Evolutionary conservation across 768 basidiomycete genomes (phyloP).

Genomic region (Amanita polypyramis): DNA sequence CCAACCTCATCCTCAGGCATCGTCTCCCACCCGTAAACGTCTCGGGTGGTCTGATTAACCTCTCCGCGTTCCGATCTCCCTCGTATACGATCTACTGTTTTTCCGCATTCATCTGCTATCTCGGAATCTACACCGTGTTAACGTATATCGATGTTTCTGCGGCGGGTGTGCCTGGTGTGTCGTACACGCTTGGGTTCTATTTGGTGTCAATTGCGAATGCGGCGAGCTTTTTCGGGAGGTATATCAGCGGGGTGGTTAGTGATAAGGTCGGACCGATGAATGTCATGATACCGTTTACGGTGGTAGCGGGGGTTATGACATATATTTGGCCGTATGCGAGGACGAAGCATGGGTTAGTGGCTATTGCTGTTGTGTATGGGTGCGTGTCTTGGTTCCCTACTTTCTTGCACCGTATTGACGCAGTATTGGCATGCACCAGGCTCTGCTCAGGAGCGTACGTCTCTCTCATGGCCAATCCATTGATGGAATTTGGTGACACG

Average conservation of each 20-base stretch:
- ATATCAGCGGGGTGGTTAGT: slow-evolving; percentile 38
- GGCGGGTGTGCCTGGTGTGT: slow-evolving; percentile 31
- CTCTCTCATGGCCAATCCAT: slow-evolving; percentile 43
- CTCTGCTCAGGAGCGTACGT: slow-evolving; percentile 55
- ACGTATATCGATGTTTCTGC: slow-evolving; percentile 61
- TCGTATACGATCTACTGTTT: slow-evolving; percentile 49
- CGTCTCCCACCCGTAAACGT: slow-evolving; percentile 44
- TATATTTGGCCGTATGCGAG: slow-evolving; percentile 62
- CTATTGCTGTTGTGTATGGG: slow-evolving; percentile 56
- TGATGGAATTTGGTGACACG: slow-evolving; percentile 48
- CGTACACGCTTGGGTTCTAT: slow-evolving; percentile 46
- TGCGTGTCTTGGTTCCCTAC: slow-evolving; percentile 16
- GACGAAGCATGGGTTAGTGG: slow-evolving; percentile 33
- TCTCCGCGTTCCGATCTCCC: slow-evolving; percentile 36
- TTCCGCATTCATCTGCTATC: slow-evolving; percentile 45
- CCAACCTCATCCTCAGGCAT: slow-evolving; percentile 41
- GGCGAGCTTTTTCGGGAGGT: slow-evolving; percentile 50
- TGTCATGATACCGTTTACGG: slow-evolving; percentile 54
- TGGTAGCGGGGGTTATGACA: slow-evolving; percentile 45
- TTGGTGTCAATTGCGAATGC: slow-evolving; percentile 61
- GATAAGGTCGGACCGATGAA: slow-evolving; percentile 57
- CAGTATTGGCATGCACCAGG: slow-evolving; percentile 18
- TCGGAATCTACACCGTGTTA: slow-evolving; percentile 72
- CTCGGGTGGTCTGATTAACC: slow-evolving; percentile 49
- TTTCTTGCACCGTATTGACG: not conserved